Base-by-base conservation (phyloP, 305 asterid genomes). In the Fraxinus floribunda region DNA sequence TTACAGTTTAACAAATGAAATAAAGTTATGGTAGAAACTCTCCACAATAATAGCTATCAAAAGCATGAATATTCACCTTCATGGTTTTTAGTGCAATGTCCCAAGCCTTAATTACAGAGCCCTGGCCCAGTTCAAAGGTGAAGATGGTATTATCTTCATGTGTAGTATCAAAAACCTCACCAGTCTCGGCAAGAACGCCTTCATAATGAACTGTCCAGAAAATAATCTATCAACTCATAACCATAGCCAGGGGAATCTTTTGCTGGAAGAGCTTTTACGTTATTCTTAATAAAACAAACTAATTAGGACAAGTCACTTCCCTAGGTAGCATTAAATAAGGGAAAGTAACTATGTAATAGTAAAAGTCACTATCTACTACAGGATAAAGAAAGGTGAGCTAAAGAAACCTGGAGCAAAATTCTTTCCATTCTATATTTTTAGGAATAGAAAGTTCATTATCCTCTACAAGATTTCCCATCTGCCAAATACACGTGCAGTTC, bases 51-150 rank as follows among this genome's bases (percentile, higher is more conserved):
- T 76, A 77, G 36, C 35, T 24, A 4, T 26, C 13, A 18, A 75
- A 46, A 9, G 49, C 34, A 57, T 13, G 75, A 36, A 64, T 32
- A 84, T 57, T 64, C 26, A 90, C 97, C 99, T 95, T 95, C 99
- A 95, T 95, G 86, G 97, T 95, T 89, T 85, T 95, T 62, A 95
- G 80, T 55, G 97, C 96, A 86, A 94, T 76, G 75, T 95, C 99
- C 99, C 99, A 95, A 70, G 99, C 95, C 87, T 89, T 92, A 73
- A 95, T 95, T 38, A 95, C 99, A 70, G 96, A 91, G 35, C 99
- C 99, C 77, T 70, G 87, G 80, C 97, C 97, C 80, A 95, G 41
- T 86, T 95, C 99, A 84, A 94, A 95, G 75, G 95, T 79, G 92
- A 95, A 95, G 74, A 94, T 88, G 62, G 95, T 91, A 81, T 95